These are phyloP conservation scores for Kazachstania sp. DNA, from an alignment of 1,139 yeast species.

Conservation along the genomic window DNA sequence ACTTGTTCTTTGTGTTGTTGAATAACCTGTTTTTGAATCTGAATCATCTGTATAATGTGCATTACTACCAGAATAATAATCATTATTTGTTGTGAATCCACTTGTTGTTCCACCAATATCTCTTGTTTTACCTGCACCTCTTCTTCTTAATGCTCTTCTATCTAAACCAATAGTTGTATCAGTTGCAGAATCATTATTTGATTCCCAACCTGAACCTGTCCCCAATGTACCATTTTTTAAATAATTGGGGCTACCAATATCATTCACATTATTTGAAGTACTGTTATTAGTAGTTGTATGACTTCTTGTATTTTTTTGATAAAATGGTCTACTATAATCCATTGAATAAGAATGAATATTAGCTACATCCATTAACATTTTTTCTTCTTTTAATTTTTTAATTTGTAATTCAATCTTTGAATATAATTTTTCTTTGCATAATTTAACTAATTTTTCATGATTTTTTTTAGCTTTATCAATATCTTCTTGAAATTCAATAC, in stretches of 20 bases:
- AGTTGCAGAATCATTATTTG: conserved; percentile 28
- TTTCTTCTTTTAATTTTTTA: conserved; percentile 81
- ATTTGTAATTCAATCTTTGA: conserved; percentile 73
- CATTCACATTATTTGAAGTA: neutral
- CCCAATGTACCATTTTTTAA: conserved; percentile 9
- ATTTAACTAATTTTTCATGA: conserved; percentile 68
- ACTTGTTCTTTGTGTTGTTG: conserved; percentile 7
- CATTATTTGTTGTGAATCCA: conserved; percentile 13
- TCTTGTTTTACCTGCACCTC: conserved; percentile 10
- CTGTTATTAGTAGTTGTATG: conserved; percentile 18
- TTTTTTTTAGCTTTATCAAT: conserved; percentile 67
- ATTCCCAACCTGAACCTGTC: conserved; percentile 25
- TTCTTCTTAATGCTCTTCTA: conserved; percentile 27
- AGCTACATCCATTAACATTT: conserved; percentile 77
- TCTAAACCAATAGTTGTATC: conserved; percentile 24
- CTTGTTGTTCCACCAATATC: conserved; percentile 1
- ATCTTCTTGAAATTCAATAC: conserved; percentile 70
- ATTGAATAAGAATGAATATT: conserved; percentile 49
- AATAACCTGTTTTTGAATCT: conserved; percentile 16
- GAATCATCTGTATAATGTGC: conserved; percentile 19
- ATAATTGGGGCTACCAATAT: conserved; percentile 9
- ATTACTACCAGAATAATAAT: conserved; percentile 9
- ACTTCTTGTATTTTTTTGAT: conserved; percentile 32
- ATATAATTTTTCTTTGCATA: conserved; percentile 75
- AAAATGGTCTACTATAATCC: conserved; percentile 33